Percentiles rank a stretch among this genome's conserved stretches.
These are phyloP conservation scores for Erodium maritimum DNA, from an alignment of 345 rosid genomes.

Conservation along the genomic window DNA sequence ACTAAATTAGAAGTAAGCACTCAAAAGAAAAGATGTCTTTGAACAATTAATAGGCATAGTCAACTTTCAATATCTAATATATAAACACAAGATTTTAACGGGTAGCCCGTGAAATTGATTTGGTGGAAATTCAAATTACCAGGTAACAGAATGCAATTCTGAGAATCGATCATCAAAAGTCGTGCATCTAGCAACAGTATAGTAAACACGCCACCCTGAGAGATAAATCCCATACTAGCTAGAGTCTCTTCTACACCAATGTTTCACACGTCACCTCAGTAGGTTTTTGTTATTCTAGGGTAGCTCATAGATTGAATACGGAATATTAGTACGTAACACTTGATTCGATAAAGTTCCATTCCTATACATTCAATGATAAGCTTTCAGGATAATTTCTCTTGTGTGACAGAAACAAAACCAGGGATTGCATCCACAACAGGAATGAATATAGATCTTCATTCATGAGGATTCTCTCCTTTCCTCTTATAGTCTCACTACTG, in stretches of 20 bases:
- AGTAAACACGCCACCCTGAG: neutral
- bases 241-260: neutral
- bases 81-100: too few relatives aligned
- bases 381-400: neutral
- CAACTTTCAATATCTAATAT: too few relatives aligned
- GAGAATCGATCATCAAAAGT: neutral
- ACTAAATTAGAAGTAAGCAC: neutral
- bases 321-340: neutral
- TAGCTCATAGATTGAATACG: neutral
- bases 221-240: neutral
- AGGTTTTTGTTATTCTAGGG: neutral
- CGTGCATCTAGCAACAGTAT: neutral
- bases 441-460: neutral
- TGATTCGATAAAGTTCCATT: neutral
- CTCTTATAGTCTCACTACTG: neutral
- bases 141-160: too few relatives aligned
- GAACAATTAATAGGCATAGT: neutral
- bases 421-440: neutral
- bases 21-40: too few relatives aligned
- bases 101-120: too few relatives aligned
- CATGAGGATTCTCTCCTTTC: neutral
- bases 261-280: neutral
- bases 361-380: neutral
- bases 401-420: neutral
- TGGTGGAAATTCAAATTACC: too few relatives aligned